Evolutionary conservation across 495 filamentous ascomycete species (phyloP), one percentile per base, ranked within the genome.

Genomic region (Neurospora sp.): DNA sequence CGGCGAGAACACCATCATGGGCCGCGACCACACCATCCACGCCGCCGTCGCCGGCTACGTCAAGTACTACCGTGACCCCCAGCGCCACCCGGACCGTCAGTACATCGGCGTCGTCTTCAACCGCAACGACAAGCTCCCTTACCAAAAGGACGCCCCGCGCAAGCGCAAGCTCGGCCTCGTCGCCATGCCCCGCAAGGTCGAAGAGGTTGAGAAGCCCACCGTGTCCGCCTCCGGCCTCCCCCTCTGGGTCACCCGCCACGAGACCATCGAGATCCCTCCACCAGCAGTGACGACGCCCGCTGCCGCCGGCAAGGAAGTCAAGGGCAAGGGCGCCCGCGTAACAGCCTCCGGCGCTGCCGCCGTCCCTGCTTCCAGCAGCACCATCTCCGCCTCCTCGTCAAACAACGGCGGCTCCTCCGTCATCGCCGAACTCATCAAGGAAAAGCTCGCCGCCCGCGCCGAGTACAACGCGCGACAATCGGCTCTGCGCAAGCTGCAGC

Each of bases 1-100:
- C 2, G 96, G 96, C 75, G 95, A 98, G 79, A 97, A 98, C 83
- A 92, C 91, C 79, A 91, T 86, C 72, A 93, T 98, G 87, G 96
- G 96, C 16, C 89, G 95, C n/a, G 94, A 98, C 83, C 96, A 97
- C 86, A 98, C 95, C 40, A 97, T 99, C 84, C 97, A 92, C 81
- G 92, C 96, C 44, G 88, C 88, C 40, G 85, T 90, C 41, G 84
- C 91, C 14, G 96, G 96, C 59, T 98, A 94, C 82, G 96, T 99
- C 68, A 93, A 93, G 74, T 99, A 97, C 86, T 99, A 99, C 85
- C 89, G 89, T 72, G 94, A 98, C 76, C 94, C 94, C 2, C 77
- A 85, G 69, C 86, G 83, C 40, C 92, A 97, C 79, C 91, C 94
- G 1, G 91, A 91, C 68, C 88, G 94, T 66, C 90, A 94, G 79